Percentiles rank a stretch among this genome's conserved stretches.
Evolutionary conservation across 768 basidiomycete genomes (phyloP).

Genomic region (Pleurotus citrinopileatus): DNA sequence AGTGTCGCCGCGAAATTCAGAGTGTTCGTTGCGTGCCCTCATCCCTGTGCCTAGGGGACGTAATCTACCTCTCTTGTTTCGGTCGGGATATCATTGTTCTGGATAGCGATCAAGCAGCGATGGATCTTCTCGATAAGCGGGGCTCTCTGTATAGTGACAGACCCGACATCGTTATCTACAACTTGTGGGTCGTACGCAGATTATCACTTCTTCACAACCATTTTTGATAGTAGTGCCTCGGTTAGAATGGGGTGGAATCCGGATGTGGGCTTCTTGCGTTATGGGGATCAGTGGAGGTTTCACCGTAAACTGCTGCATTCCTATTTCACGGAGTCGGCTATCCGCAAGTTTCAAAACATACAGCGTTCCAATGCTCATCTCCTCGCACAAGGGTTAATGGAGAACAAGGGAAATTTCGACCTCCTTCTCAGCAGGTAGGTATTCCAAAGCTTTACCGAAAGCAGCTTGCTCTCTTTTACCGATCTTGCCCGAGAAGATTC

Average conservation of each 20-base stretch:
- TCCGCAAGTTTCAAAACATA: constrained; percentile 21
- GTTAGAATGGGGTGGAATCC: constrained; percentile 17
- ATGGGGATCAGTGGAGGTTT: constrained; percentile 19
- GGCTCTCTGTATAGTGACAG: constrained; percentile 16
- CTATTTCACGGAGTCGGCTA: constrained; percentile 18
- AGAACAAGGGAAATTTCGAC: constrained; percentile 17
- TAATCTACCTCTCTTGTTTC: constrained; percentile 17
- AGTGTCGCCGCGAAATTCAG: background rate
- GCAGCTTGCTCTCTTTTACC: background rate
- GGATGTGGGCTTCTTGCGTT: constrained; percentile 19
- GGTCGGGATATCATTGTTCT: constrained; percentile 23
- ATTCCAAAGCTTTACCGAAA: background rate
- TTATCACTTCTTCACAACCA: no score
- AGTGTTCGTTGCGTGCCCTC: background rate
- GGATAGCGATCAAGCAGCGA: constrained; percentile 15
- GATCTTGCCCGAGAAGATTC: constrained; percentile 18
- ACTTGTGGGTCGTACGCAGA: background rate
- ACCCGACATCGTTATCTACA: constrained; percentile 3
- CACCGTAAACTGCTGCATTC: constrained; percentile 21
- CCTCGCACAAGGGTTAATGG: constrained; percentile 26
- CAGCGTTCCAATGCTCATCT: constrained; percentile 27
- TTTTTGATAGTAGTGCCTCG: no score
- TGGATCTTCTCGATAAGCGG: constrained; percentile 20
- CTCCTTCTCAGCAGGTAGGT: constrained; percentile 4
- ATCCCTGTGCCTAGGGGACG: constrained; percentile 12